A percentile compares a stretch with the other conserved stretches of the same genome.
phyloP scores from a whole-genome alignment of 139 green algal species.

The Chlamydomonas asymmetrica region DNA sequence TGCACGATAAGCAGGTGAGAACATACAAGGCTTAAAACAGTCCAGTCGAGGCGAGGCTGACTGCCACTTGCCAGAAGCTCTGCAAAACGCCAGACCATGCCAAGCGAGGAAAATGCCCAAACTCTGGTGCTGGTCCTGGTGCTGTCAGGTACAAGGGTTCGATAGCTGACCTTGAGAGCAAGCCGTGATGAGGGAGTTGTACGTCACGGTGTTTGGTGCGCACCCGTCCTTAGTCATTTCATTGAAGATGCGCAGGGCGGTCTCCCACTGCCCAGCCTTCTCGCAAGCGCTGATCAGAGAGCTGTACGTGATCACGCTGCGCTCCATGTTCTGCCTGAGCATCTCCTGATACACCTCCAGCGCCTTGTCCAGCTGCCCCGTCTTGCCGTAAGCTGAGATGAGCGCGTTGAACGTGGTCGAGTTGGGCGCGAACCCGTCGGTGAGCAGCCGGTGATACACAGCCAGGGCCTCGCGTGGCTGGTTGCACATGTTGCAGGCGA shows the following conservation, averaged over 20 bases:
- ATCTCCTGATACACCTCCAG: constrained; percentile 68
- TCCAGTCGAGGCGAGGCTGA: too few species aligned
- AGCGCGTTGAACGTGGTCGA: constrained; percentile 76
- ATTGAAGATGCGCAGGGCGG: constrained; percentile 78
- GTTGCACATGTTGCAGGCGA: constrained; percentile 86
- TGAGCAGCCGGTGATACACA: constrained; percentile 58
- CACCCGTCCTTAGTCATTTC: constrained; percentile 81
- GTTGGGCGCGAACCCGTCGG: constrained; percentile 58
- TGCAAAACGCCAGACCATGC: too few species aligned
- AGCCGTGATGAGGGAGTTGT: constrained; percentile 83
- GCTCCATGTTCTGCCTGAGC: constrained; percentile 56
- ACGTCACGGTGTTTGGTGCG: constrained; percentile 68
- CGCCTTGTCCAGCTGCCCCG: constrained; percentile 57
- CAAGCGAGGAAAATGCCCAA: too few species aligned
- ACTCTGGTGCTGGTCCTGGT: too few species aligned
- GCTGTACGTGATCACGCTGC: constrained; percentile 82
- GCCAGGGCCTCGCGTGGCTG: constrained; percentile 71
- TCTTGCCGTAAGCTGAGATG: constrained; percentile 69
- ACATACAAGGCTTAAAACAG: background rate
- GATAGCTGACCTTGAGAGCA: constrained; percentile 47
- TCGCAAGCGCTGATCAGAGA: constrained; percentile 80
- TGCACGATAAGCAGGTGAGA: constrained; percentile 1
- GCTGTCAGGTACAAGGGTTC: background rate
- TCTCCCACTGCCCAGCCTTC: constrained; percentile 79
- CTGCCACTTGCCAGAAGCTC: too few species aligned